These are phyloP conservation scores for Penicillium sp. DNA, from an alignment of 2,329 filamentous ascomycete genomes.

Conservation along the genomic window DNA sequence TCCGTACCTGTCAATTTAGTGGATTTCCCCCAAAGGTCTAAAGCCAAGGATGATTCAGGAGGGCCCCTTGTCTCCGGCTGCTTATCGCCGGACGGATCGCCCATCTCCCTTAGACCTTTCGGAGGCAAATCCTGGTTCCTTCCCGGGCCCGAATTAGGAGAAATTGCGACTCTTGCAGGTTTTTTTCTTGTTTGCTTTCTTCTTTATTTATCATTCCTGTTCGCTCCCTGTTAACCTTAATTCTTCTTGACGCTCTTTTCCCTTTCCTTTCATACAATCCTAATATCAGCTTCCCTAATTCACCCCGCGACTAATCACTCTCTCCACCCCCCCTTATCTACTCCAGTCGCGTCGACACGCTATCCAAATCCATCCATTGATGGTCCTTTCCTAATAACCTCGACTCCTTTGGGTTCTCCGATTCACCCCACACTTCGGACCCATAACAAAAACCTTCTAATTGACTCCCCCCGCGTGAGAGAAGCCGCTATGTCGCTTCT, in stretches of 20 bases:
- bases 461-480: not conserved
- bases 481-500: slow-evolving; percentile 42
- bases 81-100: slow-evolving; percentile 29
- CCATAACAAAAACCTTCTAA: not conserved
- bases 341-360: slow-evolving; percentile 2
- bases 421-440: not conserved
- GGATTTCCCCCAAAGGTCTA: not conserved
- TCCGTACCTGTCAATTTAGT: not conserved
- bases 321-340: not conserved
- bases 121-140: slow-evolving; percentile 17
- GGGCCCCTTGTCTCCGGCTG: slow-evolving; percentile 7
- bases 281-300: slow-evolving; percentile 3
- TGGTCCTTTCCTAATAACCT: slow-evolving; percentile 9
- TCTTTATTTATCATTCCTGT: slow-evolving; percentile 10
- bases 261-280: slow-evolving; percentile 1
- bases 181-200: slow-evolving; percentile 18
- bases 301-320: not conserved
- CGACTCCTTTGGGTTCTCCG: not conserved
- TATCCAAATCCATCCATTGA: slow-evolving; percentile 3
- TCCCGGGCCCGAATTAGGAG: slow-evolving; percentile 18
- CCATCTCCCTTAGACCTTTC: slow-evolving; percentile 21
- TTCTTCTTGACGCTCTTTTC: slow-evolving; percentile 8
- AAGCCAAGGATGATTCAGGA: not conserved
- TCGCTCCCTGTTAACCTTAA: slow-evolving; percentile 7
- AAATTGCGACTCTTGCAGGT: not conserved